Base-by-base conservation (phyloP, 805 yeast genomes). In the Starmerella powellii region DNA sequence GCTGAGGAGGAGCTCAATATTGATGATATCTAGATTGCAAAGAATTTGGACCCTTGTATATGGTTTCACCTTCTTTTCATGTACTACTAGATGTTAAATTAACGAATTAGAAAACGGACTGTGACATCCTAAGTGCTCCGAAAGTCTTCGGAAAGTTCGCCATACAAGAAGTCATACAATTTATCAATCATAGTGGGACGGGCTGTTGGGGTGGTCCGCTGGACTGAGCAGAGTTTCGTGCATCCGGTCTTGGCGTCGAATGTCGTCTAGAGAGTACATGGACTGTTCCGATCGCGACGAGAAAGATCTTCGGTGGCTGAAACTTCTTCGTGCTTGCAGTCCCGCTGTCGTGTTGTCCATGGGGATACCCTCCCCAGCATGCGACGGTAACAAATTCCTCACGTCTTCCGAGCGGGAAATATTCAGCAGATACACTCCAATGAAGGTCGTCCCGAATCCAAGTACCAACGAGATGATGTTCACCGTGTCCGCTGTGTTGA, bases 311-410 rank as follows among this genome's bases (percentile, higher is more conserved):
- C 84, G 74, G 46, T 67, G 13, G 37, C 71, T 51, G 67, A 85
- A 69, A 3, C 88, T 79, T 56, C 88, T 70, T 60, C 94, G 74
- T 42, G 82, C 70, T 46, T 82, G 83, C 44, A 76, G 65, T 1
- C 87, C 85, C 8, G 84, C 81, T 32, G 84, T 76, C 12, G 87
- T 88, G 46, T 79, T 79, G 57, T 85, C 94, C 68, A 85, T 63
- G 24, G 95, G 94, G 56, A 74, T 80, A 64, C 67, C 86, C 59
- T 60, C 80, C 62, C 67, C 68, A 45, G 71, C 81, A 56, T 71
- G 79, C 64, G 67, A 72, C 42, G 64, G 61, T 41, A 57, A 38
- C 30, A 57, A 47, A 17, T 41, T 37, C n/a, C 54, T 46, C 23
- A 61, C 62, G 29, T 54, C 57, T 20, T 60, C 61, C 5, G 57